These are phyloP conservation scores for Mallotus repandus DNA, from an alignment of 441 rosid genomes.

Conservation along the genomic window DNA sequence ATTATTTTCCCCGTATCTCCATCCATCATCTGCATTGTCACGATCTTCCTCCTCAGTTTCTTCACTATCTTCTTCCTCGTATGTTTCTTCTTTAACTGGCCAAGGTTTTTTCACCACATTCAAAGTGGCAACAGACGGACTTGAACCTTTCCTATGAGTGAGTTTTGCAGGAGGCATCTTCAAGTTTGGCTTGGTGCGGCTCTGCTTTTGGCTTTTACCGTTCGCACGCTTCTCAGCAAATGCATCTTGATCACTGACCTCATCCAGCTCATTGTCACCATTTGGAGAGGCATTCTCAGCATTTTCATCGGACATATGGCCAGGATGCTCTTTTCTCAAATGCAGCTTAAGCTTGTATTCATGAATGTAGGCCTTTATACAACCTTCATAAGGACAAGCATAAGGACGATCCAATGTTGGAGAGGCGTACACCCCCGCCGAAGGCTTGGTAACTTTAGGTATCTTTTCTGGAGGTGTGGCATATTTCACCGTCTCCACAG, in stretches of 20 bases:
- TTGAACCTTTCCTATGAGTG: constrained; percentile 51
- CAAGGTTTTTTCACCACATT: constrained; percentile 52
- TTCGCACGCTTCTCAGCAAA: constrained; percentile 48
- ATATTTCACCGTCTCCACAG: constrained; percentile 57
- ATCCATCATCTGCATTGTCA: constrained; percentile 76
- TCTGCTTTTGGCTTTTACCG: constrained; percentile 55
- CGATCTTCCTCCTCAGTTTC: constrained; percentile 79
- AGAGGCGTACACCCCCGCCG: constrained; percentile 51
- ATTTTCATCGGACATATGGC: constrained; percentile 61
- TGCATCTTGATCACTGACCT: constrained; percentile 75
- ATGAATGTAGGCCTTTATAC: constrained; percentile 91
- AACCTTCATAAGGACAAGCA: constrained; percentile 86
- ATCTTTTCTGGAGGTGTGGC: constrained; percentile 71
- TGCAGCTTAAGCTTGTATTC: constrained; percentile 96
- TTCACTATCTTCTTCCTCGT: constrained; percentile 84
- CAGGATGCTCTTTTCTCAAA: constrained; percentile 86
- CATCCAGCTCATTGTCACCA: constrained; percentile 68
- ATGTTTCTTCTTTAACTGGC: constrained; percentile 54
- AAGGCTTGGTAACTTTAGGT: constrained; percentile 51
- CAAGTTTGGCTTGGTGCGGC: constrained; percentile 56
- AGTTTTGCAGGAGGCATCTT: constrained; percentile 63
- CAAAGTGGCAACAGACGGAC: constrained; percentile 48
- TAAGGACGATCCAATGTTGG: constrained; percentile 80
- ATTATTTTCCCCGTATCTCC: constrained; percentile 68
- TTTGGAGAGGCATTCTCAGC: constrained; percentile 42